Percentiles rank a stretch among this genome's conserved stretches.
phyloP scores from a whole-genome alignment of 768 basidiomycete genomes.

The Lentinus brumalis region DNA sequence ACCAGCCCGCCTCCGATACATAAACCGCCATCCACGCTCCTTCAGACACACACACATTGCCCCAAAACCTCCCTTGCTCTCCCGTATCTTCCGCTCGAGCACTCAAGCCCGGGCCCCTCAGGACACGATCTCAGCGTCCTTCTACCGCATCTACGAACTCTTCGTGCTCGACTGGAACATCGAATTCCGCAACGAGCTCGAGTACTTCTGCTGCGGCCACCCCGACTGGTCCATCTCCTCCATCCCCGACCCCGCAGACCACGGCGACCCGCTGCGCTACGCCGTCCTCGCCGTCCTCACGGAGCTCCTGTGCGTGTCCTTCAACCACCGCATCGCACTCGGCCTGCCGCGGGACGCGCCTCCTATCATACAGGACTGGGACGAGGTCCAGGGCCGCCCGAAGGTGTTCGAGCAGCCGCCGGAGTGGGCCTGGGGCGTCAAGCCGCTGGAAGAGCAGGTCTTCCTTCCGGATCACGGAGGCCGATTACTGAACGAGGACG shows the following conservation, averaged over 20 bases:
- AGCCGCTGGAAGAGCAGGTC: background rate
- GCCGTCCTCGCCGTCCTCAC: slow-evolving; percentile 1
- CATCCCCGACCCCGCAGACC: background rate
- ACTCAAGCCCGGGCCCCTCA: background rate
- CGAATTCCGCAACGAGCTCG: slow-evolving; percentile 1
- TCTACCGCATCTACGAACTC: slow-evolving; percentile 4
- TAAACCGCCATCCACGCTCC: too few species aligned
- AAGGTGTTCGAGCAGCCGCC: slow-evolving; percentile 32
- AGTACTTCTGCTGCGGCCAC: slow-evolving; percentile 1
- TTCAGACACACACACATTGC: too few species aligned
- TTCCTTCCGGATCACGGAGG: background rate
- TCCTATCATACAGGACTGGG: slow-evolving; percentile 34
- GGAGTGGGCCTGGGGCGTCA: slow-evolving; percentile 28
- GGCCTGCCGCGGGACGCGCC: slow-evolving; percentile 38
- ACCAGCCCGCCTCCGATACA: too few species aligned
- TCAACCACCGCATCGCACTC: slow-evolving; percentile 24
- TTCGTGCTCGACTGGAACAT: background rate
- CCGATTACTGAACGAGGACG: background rate
- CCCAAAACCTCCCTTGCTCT: slow-evolving; percentile 13
- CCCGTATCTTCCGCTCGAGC: background rate
- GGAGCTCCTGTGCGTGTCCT: background rate
- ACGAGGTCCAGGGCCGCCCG: slow-evolving; percentile 32
- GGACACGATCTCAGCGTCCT: slow-evolving; percentile 27
- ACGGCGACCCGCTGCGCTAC: background rate
- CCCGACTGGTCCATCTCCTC: slow-evolving; percentile 1